Evolutionary conservation across 2,329 filamentous ascomycete species (phyloP), one percentile per base, ranked within the genome.

Genomic region (Berkeleyomyces basicola): DNA sequence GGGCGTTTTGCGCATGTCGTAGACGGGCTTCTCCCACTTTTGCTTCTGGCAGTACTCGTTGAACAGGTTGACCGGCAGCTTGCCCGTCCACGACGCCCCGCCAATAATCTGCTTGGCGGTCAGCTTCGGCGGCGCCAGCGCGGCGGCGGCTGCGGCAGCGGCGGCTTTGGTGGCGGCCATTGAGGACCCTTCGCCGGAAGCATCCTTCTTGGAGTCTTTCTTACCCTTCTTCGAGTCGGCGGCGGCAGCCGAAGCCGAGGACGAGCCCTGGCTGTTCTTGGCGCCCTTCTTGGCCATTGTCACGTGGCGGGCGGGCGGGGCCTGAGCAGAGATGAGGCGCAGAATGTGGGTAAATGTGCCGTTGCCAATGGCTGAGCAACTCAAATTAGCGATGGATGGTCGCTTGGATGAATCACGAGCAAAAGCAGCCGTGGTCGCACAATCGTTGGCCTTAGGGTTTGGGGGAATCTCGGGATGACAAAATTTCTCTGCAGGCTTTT

Each of bases 41-140:
- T 95, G 88, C 73, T 92, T 95, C 75, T 96, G 90, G 69, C 91
- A 96, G 74, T 95, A 88, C 77, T 97, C 93, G 43, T 88, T 89
- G 66, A 97, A 82, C 69, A 97, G 80, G 71, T 95, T 96, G 67
- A 96, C 88, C 1, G 93, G 93, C 40, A 99, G 77, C 72, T 99
- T 99, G 47, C 93, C 93, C 0, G 93, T 99, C 93, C 93, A 99
- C 68, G 90, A 96, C 64, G 90, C 84, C 58, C 93, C 93, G 49
- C 90, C 93, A 70, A 99, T 95, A 67, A 99, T 77, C 68, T 95
- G 89, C 73, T 86, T 86, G 53, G 81, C 80, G 1, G 84, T 84
- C 11, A 82, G 83, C 68, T 84, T 82, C 0, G 80, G 80, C 3
- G 79, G 79, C 0, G 74, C 78, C 1, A 70, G 66, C 2, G 63